A percentile compares a stretch with the other conserved stretches of the same genome.
Evolutionary conservation across 1,284 basidiomycete genomes (phyloP).

Genomic region (Tylopilus sp.): DNA sequence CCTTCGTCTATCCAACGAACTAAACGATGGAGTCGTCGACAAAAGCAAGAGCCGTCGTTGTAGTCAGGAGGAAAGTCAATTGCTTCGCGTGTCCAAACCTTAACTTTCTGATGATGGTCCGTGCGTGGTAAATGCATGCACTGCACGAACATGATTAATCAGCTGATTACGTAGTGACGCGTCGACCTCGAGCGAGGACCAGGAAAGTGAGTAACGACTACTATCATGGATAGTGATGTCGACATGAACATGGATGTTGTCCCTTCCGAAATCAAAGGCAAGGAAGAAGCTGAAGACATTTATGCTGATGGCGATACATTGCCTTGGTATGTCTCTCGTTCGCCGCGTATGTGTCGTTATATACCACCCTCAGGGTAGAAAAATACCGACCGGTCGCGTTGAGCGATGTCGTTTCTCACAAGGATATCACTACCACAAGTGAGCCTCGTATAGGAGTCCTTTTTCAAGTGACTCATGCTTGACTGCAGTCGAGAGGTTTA

Average conservation of each 20-base stretch:
- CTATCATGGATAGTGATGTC: slow-evolving; percentile 54
- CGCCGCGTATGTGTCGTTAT: background rate
- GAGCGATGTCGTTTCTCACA: slow-evolving; percentile 91
- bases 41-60: slow-evolving; percentile 54
- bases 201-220: background rate
- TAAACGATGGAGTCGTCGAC: slow-evolving; percentile 86
- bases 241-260: slow-evolving; percentile 45
- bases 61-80: slow-evolving; percentile 21
- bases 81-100: slow-evolving; percentile 24
- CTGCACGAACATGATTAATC: slow-evolving; percentile 16
- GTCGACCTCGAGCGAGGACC: too few species aligned
- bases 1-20: slow-evolving; percentile 80
- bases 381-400: slow-evolving; percentile 89
- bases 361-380: slow-evolving; percentile 70
- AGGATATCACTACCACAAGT: slow-evolving; percentile 93
- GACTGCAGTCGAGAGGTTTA: slow-evolving; percentile 86
- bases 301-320: slow-evolving; percentile 57
- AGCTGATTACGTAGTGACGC: slow-evolving; percentile 6
- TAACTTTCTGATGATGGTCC: slow-evolving; percentile 42
- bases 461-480: slow-evolving; percentile 6
- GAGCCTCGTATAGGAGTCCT: slow-evolving; percentile 26
- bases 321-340: slow-evolving; percentile 56
- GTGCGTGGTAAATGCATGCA: slow-evolving; percentile 34
- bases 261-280: slow-evolving; percentile 49
- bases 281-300: slow-evolving; percentile 56